Conservation (phyloP, 169 alveolate species). For the Cryptosporidium ubiquitum region DNA sequence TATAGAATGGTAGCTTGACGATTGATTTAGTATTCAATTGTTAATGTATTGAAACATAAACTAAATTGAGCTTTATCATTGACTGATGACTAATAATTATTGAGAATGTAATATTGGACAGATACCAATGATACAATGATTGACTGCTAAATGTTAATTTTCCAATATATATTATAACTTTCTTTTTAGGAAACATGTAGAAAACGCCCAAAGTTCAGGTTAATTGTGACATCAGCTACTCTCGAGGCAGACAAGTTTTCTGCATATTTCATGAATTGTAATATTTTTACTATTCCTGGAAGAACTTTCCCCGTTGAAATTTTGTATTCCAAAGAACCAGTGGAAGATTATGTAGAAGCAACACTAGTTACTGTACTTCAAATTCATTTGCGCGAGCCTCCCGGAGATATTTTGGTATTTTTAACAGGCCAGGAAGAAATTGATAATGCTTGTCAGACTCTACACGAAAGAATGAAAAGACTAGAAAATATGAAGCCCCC, state of each 20-base stretch:
- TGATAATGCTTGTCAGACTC: conserved; percentile 97
- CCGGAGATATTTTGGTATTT: conserved; percentile 98
- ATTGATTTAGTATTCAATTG: conserved; percentile 14
- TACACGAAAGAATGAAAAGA: conserved; percentile 93
- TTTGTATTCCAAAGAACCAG: conserved; percentile 96
- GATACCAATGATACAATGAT: conserved; percentile 85
- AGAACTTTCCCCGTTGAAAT: conserved; percentile 98
- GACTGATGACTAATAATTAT: conserved; percentile 67
- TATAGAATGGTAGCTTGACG: not conserved
- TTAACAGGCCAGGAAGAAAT: conserved; percentile 99
- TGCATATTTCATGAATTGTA: conserved; percentile 94
- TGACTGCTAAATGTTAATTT: not conserved
- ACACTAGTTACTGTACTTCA: conserved; percentile 96
- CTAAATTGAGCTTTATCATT: conserved; percentile 5
- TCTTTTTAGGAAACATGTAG: conserved; percentile 86
- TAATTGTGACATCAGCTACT: conserved; percentile 99
- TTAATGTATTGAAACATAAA: not conserved
- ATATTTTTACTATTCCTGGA: conserved; percentile 98
- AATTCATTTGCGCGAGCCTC: conserved; percentile 95
- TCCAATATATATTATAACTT: not conserved
- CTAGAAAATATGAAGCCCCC: conserved; percentile 95
- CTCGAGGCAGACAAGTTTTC: conserved; percentile 97
- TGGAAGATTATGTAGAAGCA: conserved; percentile 98
- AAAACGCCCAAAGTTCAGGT: conserved; percentile 92
- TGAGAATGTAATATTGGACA: conserved; percentile 79